Evolutionary conservation across 441 rosid genomes (phyloP).

Genomic region (Mallotus japonicus): DNA sequence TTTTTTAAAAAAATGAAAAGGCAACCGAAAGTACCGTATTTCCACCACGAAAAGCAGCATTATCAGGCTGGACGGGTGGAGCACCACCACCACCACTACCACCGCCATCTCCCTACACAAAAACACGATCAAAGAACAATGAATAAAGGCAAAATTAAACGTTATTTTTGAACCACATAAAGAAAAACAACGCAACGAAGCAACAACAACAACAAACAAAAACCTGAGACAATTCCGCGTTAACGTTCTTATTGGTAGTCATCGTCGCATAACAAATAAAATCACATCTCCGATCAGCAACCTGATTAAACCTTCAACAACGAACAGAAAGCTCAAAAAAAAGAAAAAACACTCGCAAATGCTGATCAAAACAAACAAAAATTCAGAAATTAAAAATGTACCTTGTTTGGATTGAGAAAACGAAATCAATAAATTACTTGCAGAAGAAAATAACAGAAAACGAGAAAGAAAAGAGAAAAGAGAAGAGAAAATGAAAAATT

Average conservation of each 20-base stretch:
- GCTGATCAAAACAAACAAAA: neutral
- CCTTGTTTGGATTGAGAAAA: slow-evolving; percentile 8
- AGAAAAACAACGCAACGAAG: neutral
- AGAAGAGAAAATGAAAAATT: slow-evolving; percentile 1
- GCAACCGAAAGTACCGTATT: slow-evolving; percentile 36
- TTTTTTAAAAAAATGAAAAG: neutral
- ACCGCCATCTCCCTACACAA: slow-evolving; percentile 39
- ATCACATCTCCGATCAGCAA: slow-evolving; percentile 15
- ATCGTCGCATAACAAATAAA: slow-evolving; percentile 26
- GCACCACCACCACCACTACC: slow-evolving; percentile 16
- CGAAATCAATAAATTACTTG: no score
- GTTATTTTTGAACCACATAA: neutral
- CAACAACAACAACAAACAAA: neutral
- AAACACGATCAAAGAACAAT: slow-evolving; percentile 7
- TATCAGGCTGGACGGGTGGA: slow-evolving; percentile 32
- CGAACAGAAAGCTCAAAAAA: neutral
- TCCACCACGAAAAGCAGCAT: slow-evolving; percentile 36
- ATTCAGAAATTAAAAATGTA: neutral
- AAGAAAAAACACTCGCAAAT: no score
- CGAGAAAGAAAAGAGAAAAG: neutral
- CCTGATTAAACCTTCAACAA: neutral
- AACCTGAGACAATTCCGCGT: slow-evolving; percentile 37
- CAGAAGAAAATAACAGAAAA: neutral
- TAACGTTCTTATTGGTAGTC: slow-evolving; percentile 34
- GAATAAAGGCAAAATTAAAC: neutral